phyloP scores from a whole-genome alignment of 768 basidiomycete genomes.

The Lactarius sanguifluus region DNA sequence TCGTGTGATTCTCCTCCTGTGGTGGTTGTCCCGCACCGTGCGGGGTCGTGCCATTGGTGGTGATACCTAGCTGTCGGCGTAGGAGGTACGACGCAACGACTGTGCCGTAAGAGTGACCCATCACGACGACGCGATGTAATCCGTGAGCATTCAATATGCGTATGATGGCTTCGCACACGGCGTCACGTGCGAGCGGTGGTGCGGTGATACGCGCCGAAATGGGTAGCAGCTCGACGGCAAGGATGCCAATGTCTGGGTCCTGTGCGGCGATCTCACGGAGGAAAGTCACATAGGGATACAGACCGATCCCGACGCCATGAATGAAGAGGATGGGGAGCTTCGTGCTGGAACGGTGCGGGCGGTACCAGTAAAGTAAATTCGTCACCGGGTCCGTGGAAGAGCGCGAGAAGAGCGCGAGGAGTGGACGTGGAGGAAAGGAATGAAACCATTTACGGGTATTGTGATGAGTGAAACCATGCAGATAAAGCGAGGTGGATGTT shows the following conservation, averaged over 20 bases:
- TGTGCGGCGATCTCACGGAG: conserved; percentile 44
- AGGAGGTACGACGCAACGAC: conserved; percentile 55
- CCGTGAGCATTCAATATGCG: conserved; percentile 46
- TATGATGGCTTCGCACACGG: conserved; percentile 45
- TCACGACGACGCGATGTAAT: conserved; percentile 44
- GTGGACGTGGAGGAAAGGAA: conserved; percentile 54
- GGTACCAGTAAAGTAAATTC: conserved; percentile 48
- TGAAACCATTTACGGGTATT: conserved; percentile 38
- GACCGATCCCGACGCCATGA: conserved; percentile 70
- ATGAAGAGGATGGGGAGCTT: conserved; percentile 61
- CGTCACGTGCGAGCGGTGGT: conserved; percentile 45
- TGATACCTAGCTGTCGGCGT: conserved; percentile 33
- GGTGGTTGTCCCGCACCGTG: not conserved
- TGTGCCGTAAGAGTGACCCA: conserved; percentile 64
- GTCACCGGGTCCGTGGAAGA: conserved; percentile 35
- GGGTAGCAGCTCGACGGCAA: conserved; percentile 59
- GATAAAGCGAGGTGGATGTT: conserved; percentile 42
- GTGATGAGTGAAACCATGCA: conserved; percentile 56
- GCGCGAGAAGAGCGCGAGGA: conserved; percentile 46
- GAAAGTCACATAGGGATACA: conserved; percentile 56
- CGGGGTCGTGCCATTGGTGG: not conserved
- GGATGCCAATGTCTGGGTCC: conserved; percentile 54
- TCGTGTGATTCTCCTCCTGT: not conserved
- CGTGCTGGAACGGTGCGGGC: conserved; percentile 47
- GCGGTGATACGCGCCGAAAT: conserved; percentile 61